These are phyloP conservation scores for Nicotiana tabacum DNA, from an alignment of 257 asterid genomes.

Conservation along the genomic window DNA sequence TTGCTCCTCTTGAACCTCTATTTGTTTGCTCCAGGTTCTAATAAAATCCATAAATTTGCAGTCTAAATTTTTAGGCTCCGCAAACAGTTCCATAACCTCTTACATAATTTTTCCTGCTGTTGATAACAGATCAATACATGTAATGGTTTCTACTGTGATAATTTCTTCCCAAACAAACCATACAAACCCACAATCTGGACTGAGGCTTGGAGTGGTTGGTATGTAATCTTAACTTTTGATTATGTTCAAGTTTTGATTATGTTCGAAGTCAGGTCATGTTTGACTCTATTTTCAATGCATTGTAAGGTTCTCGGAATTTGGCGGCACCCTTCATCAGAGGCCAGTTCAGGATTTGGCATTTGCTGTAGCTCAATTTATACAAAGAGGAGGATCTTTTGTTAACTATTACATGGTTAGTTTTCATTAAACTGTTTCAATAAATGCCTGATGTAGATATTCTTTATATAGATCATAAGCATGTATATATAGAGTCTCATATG, in stretches of 20 bases:
- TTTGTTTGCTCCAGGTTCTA: neutral
- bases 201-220: conserved; percentile 98
- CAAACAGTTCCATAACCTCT: neutral
- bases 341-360: conserved; percentile 94
- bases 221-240: neutral
- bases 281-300: conserved; percentile 10
- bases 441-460: neutral
- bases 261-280: neutral
- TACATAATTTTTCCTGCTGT: neutral
- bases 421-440: neutral
- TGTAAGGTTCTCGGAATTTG: conserved; percentile 79
- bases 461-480: neutral
- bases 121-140: conserved; percentile 78
- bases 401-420: conserved; percentile 91
- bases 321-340: conserved; percentile 65
- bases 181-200: conserved; percentile 95
- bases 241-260: neutral
- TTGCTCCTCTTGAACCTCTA: neutral
- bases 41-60: neutral
- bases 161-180: conserved; percentile 71
- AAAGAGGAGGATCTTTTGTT: conserved; percentile 83
- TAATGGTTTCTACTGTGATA: conserved; percentile 90
- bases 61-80: neutral
- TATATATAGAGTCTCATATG: neutral
- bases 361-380: conserved; percentile 80